These are phyloP conservation scores for Backusella morwellensis DNA, from an alignment of 192 early-diverging fungal genomes.

Conservation along the genomic window DNA sequence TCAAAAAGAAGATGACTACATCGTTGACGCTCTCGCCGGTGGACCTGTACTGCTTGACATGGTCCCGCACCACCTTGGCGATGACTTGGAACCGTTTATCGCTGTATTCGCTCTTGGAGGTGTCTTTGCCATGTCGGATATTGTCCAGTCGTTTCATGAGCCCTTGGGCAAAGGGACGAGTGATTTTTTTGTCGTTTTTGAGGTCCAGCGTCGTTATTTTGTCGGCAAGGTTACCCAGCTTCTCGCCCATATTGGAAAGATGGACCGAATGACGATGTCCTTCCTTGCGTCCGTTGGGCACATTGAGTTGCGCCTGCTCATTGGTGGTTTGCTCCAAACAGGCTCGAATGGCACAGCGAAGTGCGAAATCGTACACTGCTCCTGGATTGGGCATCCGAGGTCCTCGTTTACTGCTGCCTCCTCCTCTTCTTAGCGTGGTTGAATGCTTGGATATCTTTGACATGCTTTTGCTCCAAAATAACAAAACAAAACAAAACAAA, in stretches of 20 bases:
- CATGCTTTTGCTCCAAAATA: background rate
- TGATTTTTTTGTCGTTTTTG: slow-evolving; percentile 36
- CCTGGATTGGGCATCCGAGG: slow-evolving; percentile 9
- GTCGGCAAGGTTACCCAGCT: slow-evolving; percentile 28
- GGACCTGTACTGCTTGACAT: slow-evolving; percentile 41
- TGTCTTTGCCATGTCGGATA: slow-evolving; percentile 45
- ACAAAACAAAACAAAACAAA: background rate
- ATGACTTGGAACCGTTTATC: slow-evolving; percentile 44
- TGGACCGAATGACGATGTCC: slow-evolving; percentile 12
- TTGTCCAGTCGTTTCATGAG: slow-evolving; percentile 41
- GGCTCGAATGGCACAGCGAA: slow-evolving; percentile 40
- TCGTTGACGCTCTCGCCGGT: slow-evolving; percentile 44
- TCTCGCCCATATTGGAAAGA: slow-evolving; percentile 20
- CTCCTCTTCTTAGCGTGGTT: slow-evolving; percentile 20
- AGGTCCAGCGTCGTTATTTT: slow-evolving; percentile 20
- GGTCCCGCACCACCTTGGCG: slow-evolving; percentile 28
- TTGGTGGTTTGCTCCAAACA: slow-evolving; percentile 23
- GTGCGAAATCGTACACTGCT: slow-evolving; percentile 35
- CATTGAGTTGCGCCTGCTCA: background rate
- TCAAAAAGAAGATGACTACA: slow-evolving; percentile 42
- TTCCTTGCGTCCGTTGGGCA: background rate
- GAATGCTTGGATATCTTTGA: background rate
- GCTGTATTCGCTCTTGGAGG: slow-evolving; percentile 37
- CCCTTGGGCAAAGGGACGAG: slow-evolving; percentile 44
- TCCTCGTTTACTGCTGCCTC: background rate